These are phyloP conservation scores for Lactarius pseudohatsudake DNA, from an alignment of 768 basidiomycete genomes.

Conservation along the genomic window DNA sequence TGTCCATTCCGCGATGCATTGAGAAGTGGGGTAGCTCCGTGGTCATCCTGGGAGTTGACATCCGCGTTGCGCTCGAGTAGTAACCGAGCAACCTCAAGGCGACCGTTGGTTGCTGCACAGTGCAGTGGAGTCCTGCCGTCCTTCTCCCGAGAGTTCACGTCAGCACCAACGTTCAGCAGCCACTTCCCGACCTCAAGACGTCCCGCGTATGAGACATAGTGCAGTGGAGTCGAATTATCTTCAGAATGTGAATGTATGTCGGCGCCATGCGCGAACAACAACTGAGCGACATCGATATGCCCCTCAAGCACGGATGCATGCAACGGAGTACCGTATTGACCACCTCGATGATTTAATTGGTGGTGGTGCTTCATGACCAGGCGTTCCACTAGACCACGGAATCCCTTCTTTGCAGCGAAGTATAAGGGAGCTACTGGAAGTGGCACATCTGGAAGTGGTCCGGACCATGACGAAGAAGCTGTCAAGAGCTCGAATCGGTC, in stretches of 20 bases:
- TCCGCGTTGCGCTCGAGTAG: not conserved
- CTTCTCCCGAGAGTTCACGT: not conserved
- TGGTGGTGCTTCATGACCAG: not conserved
- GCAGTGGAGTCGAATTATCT: not conserved
- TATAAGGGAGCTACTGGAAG: not conserved
- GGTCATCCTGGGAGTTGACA: not conserved
- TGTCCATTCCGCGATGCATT: not conserved
- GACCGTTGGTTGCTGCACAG: not conserved
- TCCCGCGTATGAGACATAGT: not conserved
- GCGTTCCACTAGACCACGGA: not conserved
- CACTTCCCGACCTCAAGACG: not conserved
- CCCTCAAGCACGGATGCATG: not conserved
- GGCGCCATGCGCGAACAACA: not conserved
- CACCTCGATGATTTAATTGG: not conserved
- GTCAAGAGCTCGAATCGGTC: accelerated
- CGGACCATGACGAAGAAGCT: accelerated
- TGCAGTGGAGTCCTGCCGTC: not conserved
- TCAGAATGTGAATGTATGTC: not conserved
- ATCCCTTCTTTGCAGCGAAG: not conserved
- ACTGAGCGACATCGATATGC: not conserved
- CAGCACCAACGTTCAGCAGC: not conserved
- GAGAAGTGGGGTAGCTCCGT: not conserved
- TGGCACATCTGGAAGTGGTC: no score
- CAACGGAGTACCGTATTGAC: not conserved
- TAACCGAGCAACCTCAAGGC: not conserved